phyloP scores from a whole-genome alignment of 768 basidiomycete species.

The Gyrodon lividus region DNA sequence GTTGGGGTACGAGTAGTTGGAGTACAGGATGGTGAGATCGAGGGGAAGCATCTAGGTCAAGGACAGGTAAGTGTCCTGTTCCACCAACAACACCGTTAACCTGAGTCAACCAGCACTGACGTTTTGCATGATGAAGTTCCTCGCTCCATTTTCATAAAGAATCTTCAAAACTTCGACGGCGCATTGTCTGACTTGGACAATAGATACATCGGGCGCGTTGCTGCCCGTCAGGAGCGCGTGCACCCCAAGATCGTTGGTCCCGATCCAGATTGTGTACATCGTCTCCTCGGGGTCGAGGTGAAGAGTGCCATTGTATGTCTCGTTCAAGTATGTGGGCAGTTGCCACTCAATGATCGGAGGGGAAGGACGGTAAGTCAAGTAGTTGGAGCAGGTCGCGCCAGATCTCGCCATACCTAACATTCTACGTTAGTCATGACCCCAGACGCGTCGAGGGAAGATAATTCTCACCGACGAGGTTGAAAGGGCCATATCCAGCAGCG shows the following conservation, averaged over 20 bases:
- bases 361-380: conserved; percentile 55
- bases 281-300: conserved; percentile 41
- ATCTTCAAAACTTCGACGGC: conserved; percentile 59
- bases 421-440: not conserved
- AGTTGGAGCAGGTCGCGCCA: conserved; percentile 67
- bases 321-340: conserved; percentile 50
- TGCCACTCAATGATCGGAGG: conserved; percentile 50
- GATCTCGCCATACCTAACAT: conserved; percentile 46
- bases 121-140: conserved; percentile 70
- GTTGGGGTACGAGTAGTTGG: conserved; percentile 46
- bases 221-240: conserved; percentile 53
- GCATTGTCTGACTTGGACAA: conserved; percentile 58
- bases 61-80: not conserved
- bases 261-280: conserved; percentile 67
- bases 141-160: conserved; percentile 56
- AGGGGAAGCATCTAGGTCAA: conserved; percentile 54
- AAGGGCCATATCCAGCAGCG: conserved; percentile 52
- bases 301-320: conserved; percentile 42
- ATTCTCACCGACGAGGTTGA: conserved; percentile 45
- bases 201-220: conserved; percentile 43
- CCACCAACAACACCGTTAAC: not conserved
- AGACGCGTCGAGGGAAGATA: not conserved
- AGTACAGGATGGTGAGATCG: conserved; percentile 47
- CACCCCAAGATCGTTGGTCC: conserved; percentile 62
- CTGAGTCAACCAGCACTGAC: conserved; percentile 34